phyloP scores from a whole-genome alignment of 352 stramenopile species.

The Peronospora farinosa region DNA sequence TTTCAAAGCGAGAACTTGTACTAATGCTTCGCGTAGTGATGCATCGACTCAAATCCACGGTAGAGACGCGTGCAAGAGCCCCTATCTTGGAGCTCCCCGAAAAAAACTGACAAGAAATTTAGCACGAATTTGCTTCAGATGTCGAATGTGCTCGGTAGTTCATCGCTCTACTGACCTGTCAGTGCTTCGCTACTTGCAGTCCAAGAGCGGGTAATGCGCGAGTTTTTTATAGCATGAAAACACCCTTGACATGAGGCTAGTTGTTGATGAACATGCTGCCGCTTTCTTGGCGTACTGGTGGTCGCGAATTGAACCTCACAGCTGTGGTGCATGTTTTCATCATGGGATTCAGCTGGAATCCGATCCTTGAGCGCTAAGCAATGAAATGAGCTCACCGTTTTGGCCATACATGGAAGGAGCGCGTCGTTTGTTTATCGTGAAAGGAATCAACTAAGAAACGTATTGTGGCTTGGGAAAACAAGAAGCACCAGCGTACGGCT shows the following conservation, averaged over 20 bases:
- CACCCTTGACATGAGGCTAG: constrained; percentile 3
- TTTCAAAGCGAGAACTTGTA: constrained; percentile 56
- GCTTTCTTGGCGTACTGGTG: constrained; percentile 83
- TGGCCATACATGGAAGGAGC: constrained; percentile 64
- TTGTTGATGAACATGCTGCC: constrained; percentile 69
- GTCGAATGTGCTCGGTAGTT: constrained; percentile 75
- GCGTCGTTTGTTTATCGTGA: constrained; percentile 76
- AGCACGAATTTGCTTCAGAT: constrained; percentile 59
- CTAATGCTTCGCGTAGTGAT: constrained; percentile 80
- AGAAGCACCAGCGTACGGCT: constrained; percentile 80
- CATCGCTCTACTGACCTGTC: constrained; percentile 73
- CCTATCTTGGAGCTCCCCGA: constrained; percentile 51
- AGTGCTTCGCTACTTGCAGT: constrained; percentile 71
- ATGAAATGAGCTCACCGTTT: constrained; percentile 87
- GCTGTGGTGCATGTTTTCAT: constrained; percentile 90
- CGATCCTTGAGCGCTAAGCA: constrained; percentile 86
- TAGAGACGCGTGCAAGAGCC: constrained; percentile 40
- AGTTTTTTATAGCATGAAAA: constrained; percentile 48
- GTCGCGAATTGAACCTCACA: constrained; percentile 90
- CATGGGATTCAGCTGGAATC: constrained; percentile 91
- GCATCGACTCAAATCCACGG: constrained; percentile 72
- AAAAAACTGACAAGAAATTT: constrained; percentile 54
- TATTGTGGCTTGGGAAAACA: constrained; percentile 82
- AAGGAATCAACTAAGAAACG: constrained; percentile 88
- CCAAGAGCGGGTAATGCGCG: constrained; percentile 52